Evolutionary conservation across 1,139 yeast genomes (phyloP).

Genomic region (Spencermartinsiella ligniputridi): DNA sequence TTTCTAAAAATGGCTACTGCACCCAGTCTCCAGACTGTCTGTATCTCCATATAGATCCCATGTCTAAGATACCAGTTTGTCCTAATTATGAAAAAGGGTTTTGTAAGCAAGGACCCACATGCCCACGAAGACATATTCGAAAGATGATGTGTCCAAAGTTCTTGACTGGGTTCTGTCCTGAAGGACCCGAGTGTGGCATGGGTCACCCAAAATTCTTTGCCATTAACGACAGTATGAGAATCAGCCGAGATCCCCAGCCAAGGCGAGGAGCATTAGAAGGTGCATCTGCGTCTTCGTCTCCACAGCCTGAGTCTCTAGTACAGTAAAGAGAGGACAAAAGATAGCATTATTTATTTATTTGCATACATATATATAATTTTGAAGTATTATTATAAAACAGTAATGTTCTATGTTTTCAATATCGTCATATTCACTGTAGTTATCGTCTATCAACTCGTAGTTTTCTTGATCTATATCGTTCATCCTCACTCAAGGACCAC

Average conservation of each 20-base stretch:
- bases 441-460: slow-evolving; percentile 26
- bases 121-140: slow-evolving; percentile 77
- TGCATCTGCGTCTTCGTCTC: too few relatives aligned
- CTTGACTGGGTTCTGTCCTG: slow-evolving; percentile 89
- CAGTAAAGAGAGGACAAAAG: too few relatives aligned
- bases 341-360: too few relatives aligned
- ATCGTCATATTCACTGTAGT: too few relatives aligned
- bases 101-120: slow-evolving; percentile 88
- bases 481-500: slow-evolving; percentile 80
- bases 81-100: slow-evolving; percentile 80
- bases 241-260: slow-evolving; percentile 28
- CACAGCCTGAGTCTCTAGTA: too few relatives aligned
- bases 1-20: slow-evolving; percentile 83
- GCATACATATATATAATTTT: too few relatives aligned
- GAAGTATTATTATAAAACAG: too few relatives aligned
- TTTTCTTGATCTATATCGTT: slow-evolving; percentile 51
- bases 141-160: slow-evolving; percentile 77
- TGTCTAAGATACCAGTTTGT: slow-evolving; percentile 82
- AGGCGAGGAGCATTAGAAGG: neutral
- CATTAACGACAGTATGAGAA: slow-evolving; percentile 37
- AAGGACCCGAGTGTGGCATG: slow-evolving; percentile 40
- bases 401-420: too few relatives aligned
- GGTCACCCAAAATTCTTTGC: slow-evolving; percentile 41
- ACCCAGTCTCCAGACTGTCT: slow-evolving; percentile 94
- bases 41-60: slow-evolving; percentile 88